Evolutionary conservation across 441 rosid genomes (phyloP), one percentile per base, ranked within the genome.

Genomic region (Eutrema salsugineum): DNA sequence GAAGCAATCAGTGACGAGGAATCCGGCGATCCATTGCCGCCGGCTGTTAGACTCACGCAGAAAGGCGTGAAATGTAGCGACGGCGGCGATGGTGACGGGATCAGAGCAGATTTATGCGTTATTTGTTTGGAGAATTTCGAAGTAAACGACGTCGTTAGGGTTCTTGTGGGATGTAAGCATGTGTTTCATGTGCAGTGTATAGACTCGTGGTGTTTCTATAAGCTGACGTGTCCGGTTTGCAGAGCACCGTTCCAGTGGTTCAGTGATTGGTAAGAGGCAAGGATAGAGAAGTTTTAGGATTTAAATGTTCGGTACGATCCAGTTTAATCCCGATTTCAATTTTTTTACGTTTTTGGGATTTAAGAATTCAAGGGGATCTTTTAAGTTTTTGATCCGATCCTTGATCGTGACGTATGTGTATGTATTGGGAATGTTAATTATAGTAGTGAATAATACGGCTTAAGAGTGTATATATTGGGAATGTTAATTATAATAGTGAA

Each of bases 121-220:
- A 60, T 71, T 4, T 77, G 80, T 70, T 53, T 77, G 44, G 80
- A 77, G 59, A 70, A 71, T 6, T 71, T 66, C 3, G 3, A 53
- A 43, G 63, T 16, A 16, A 77, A 59, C 64, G 77, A 71, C 40
- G 69, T 43, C 73, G 72, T 71, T 35, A 66, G 80, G 51, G 43
- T 77, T 16, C 38, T 77, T 3, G 53, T 20, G 15, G 22, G 69
- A 66, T 77, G 80, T 51, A 77, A 72, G 11, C 80, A 71, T 47
- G 80, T 77, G 57, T 77, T 77, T 7, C 80, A 71, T 65, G 69
- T 71, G 68, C 15, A 43, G 28, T 77, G 80, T 71, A 77, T 77
- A 58, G 80, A 71, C n/a, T 77, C 73, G 0, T 77, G 77, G 80
- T 77, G 76, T 77, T 71, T 60, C 5, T 71, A 71, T 66, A 71